These are phyloP conservation scores for Exophiala xenobiotica DNA, from an alignment of 2,329 filamentous ascomycete genomes.

Conservation along the genomic window DNA sequence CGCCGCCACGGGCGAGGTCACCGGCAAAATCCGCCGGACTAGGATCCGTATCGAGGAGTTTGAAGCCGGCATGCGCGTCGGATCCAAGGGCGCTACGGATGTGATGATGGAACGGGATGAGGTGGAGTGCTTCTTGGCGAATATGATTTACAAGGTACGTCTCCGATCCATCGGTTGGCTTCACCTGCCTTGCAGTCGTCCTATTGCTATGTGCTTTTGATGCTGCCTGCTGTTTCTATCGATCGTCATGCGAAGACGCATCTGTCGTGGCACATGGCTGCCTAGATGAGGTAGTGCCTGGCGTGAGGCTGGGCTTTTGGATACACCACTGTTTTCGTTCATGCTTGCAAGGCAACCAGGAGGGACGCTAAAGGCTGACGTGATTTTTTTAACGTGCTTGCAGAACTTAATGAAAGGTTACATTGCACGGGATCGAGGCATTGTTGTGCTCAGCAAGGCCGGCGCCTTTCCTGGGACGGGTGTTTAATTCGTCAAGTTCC, in stretches of 20 bases:
- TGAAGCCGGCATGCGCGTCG: constrained; percentile 75
- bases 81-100: constrained; percentile 52
- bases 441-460: constrained; percentile 90
- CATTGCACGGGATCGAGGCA: constrained; percentile 84
- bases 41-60: constrained; percentile 83
- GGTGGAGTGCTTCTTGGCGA: constrained; percentile 90
- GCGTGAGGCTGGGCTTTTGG: neutral
- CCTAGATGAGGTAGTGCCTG: constrained; percentile 18
- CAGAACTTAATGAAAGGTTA: constrained; percentile 97
- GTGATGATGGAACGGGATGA: constrained; percentile 79
- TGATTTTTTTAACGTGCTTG: neutral
- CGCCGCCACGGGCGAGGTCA: constrained; percentile 47
- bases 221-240: neutral
- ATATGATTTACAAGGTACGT: constrained; percentile 95
- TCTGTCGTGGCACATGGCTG: constrained; percentile 7
- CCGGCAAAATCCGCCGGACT: constrained; percentile 58
- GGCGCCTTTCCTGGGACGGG: constrained; percentile 87
- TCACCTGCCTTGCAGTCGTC: constrained; percentile 19
- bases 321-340: too few species aligned
- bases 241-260: too few species aligned
- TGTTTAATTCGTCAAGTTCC: constrained; percentile 50
- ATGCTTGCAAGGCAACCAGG: constrained; percentile 16
- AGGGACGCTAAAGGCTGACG: constrained; percentile 13
- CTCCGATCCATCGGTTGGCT: neutral
- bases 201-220: neutral